Evolutionary conservation across 768 basidiomycete species (phyloP), one percentile per base, ranked within the genome.

Genomic region (Leucocoprinus sp.): DNA sequence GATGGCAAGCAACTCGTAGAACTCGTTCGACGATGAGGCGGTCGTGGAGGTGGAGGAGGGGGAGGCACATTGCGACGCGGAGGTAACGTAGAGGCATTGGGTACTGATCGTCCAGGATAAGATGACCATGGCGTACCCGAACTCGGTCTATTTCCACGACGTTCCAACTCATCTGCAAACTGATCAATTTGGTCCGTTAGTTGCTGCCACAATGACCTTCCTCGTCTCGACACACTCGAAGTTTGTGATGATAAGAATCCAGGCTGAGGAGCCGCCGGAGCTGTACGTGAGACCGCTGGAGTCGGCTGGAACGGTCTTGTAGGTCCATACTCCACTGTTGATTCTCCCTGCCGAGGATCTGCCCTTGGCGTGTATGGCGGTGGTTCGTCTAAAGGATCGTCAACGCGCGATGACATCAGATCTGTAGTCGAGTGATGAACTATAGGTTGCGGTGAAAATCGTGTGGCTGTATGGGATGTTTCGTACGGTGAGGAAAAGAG

Each of bases 281-380:
- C 7, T 37, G 52, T 38, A 33, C 44, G 43, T 17, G 50, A 43
- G 11, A 47, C 49, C 9, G 49, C 24, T 46, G 53, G 49, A 39
- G 58, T 54, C 7, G 54, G 64, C 54, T 82, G 80, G 53, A 82
- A 86, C 0, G 84, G 81, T 9, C 82, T 55, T 4, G 62, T 44
- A 0, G 84, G 85, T 0, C 86, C 84, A 15, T 71, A 61, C 43
- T 84, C 76, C 2, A 88, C 50, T 0, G 81, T 77, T 1, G 68
- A 61, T 56, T 89, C 86, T 11, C 83, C 86, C 2, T 71, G 64
- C 36, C 59, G 52, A 14, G 66, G 37, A 37, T 80, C 71, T 2
- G 84, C 73, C 1, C 69, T 52, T 0, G 75, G 64, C 0, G 84
- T 84, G 54, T 88, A 89, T 0, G 84, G 77, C 0, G 86, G 86